These are phyloP conservation scores for Flaveria linearis DNA, from an alignment of 129 eudicot species.

Conservation along the genomic window DNA sequence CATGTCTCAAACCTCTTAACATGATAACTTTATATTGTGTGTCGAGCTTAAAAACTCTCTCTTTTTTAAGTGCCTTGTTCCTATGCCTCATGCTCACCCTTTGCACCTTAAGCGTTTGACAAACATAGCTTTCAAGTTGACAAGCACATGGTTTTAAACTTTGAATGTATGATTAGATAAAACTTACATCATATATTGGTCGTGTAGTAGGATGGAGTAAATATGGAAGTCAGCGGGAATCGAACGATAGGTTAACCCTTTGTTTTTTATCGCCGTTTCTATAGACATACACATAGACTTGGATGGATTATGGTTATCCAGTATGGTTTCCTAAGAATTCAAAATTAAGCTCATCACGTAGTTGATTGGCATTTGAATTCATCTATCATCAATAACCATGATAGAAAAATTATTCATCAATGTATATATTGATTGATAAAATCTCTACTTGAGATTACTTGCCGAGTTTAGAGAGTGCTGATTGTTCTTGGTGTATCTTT, in stretches of 20 bases:
- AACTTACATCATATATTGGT: slow-evolving; percentile 64
- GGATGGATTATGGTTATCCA: slow-evolving; percentile 86
- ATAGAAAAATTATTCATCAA: not conserved
- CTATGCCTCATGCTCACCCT: too few species aligned
- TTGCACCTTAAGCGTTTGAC: too few species aligned
- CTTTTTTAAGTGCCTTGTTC: too few species aligned
- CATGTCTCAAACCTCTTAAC: not conserved
- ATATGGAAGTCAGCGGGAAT: slow-evolving; percentile 55
- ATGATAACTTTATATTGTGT: too few species aligned
- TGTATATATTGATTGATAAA: not conserved
- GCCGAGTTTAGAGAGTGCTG: too few species aligned
- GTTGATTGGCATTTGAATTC: slow-evolving; percentile 62
- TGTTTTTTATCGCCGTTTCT: slow-evolving; percentile 80
- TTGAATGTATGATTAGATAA: not conserved
- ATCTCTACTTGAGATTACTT: too few species aligned
- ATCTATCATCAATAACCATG: slow-evolving; percentile 36
- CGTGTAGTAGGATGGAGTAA: slow-evolving; percentile 74
- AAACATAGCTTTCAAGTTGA: too few species aligned
- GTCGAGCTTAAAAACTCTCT: too few species aligned
- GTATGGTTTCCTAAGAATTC: slow-evolving; percentile 86
- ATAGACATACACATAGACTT: slow-evolving; percentile 66
- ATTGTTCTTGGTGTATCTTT: too few species aligned
- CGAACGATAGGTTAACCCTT: slow-evolving; percentile 88
- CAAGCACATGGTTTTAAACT: not conserved
- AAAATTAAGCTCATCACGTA: slow-evolving; percentile 82